These are phyloP conservation scores for Chlorella sp. DNA, from an alignment of 139 green algal genomes.

Conservation along the genomic window DNA sequence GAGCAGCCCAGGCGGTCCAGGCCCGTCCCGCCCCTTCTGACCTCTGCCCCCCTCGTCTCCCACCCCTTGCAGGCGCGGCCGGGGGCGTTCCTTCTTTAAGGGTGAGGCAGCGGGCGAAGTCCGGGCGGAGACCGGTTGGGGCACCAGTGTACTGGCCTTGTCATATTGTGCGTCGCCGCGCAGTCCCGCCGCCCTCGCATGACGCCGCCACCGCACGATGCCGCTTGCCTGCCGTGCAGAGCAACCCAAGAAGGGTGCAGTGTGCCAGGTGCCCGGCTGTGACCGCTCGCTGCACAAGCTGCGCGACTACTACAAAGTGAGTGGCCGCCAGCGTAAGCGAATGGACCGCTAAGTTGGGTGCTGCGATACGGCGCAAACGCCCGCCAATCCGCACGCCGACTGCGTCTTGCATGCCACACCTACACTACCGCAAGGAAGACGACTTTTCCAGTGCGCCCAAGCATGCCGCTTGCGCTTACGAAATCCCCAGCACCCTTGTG, in stretches of 20 bases:
- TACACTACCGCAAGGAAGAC: too few species aligned
- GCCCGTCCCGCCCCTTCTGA: neutral
- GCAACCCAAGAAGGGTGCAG: conserved; percentile 30
- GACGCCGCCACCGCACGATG: too few species aligned
- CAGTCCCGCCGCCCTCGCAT: neutral
- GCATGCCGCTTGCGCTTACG: too few species aligned
- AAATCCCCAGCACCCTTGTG: too few species aligned
- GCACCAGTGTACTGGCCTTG: neutral
- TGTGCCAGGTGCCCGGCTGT: conserved; percentile 47
- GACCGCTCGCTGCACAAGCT: conserved; percentile 49
- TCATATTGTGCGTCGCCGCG: neutral
- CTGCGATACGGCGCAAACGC: neutral
- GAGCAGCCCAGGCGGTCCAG: neutral
- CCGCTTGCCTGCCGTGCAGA: conserved; percentile 1
- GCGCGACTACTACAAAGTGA: conserved; percentile 56
- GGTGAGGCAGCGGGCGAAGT: neutral
- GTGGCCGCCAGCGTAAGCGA: neutral
- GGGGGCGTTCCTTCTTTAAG: conserved; percentile 44
- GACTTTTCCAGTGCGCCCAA: neutral
- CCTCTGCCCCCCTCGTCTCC: neutral
- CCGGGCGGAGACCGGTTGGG: neutral
- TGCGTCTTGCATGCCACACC: too few species aligned
- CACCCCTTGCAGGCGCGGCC: conserved; percentile 22
- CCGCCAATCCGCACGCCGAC: too few species aligned
- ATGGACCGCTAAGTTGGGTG: neutral